Conservation (phyloP, 345 rosid species). For the Barbarea vulgaris region DNA sequence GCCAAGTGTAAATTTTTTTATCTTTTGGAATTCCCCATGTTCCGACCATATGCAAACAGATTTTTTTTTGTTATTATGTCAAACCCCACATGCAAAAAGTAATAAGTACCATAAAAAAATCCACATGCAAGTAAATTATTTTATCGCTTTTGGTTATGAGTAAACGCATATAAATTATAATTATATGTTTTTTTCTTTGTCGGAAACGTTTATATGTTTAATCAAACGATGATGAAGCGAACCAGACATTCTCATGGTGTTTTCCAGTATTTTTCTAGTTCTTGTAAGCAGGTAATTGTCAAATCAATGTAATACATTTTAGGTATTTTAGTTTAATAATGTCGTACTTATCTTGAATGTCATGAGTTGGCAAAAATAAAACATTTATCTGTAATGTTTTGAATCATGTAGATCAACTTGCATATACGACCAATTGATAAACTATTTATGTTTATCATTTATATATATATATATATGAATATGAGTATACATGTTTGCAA, state of each 20-base stretch:
- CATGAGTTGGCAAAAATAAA: background rate
- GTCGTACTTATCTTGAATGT: slow-evolving; percentile 24
- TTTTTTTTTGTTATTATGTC: background rate
- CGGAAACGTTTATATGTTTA: background rate
- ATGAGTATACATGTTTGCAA: background rate
- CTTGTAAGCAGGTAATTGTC: background rate
- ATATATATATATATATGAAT: background rate
- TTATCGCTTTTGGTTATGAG: background rate
- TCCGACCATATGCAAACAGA: slow-evolving; percentile 16
- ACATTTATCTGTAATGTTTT: slow-evolving; percentile 1
- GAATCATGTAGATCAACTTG: slow-evolving; percentile 7
- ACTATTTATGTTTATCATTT: background rate
- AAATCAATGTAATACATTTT: slow-evolving; percentile 14
- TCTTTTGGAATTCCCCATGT: background rate
- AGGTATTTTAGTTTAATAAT: background rate
- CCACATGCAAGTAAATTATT: slow-evolving; percentile 17
- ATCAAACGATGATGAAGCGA: background rate
- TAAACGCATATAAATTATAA: background rate
- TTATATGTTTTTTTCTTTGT: background rate
- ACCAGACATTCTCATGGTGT: background rate
- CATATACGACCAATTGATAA: slow-evolving; percentile 16
- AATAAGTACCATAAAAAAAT: background rate
- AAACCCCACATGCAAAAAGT: background rate
- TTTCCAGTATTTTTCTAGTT: background rate
- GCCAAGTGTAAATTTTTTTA: background rate